These are phyloP conservation scores for Dichomitus squalens DNA, from an alignment of 1,284 basidiomycete genomes.

Conservation along the genomic window DNA sequence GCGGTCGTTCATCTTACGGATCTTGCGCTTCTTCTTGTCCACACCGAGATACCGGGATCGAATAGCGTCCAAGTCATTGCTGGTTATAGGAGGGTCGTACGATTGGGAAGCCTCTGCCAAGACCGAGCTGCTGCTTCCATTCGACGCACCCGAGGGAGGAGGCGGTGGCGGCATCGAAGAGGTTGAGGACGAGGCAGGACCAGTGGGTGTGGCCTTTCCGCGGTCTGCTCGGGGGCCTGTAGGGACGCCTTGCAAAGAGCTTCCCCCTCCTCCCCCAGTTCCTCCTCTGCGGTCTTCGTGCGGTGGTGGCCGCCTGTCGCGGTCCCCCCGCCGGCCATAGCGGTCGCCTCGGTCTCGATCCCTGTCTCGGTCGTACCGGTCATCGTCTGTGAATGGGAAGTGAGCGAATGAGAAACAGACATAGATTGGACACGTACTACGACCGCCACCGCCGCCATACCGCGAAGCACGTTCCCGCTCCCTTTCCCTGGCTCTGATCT, in stretches of 20 bases:
- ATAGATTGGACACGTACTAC: conserved; percentile 45
- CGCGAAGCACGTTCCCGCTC: conserved; percentile 38
- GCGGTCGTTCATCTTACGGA: conserved; percentile 91
- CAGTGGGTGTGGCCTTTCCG: conserved; percentile 41
- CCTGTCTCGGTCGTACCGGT: conserved; percentile 42
- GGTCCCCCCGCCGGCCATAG: conserved; percentile 36
- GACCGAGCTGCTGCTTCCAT: conserved; percentile 12
- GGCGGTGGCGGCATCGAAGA: conserved; percentile 53
- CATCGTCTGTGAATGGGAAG: conserved; percentile 52
- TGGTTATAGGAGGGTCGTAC: conserved; percentile 73
- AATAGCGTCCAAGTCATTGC: conserved; percentile 75
- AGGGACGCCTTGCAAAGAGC: conserved; percentile 59
- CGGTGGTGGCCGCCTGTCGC: conserved; percentile 35
- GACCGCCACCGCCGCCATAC: conserved; percentile 41
- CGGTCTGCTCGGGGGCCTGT: conserved; percentile 86
- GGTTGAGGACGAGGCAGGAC: conserved; percentile 35
- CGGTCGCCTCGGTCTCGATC: conserved; percentile 29
- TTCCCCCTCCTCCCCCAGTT: conserved; percentile 9
- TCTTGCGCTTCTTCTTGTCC: conserved; percentile 90
- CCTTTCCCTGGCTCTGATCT: conserved; percentile 53
- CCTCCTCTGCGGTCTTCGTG: conserved; percentile 28
- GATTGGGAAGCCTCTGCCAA: conserved; percentile 42
- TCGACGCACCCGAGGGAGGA: conserved; percentile 31
- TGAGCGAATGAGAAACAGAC: conserved; percentile 12
- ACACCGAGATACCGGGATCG: conserved; percentile 90